Base-by-base conservation (phyloP, 768 basidiomycete species). In the Mycena indigotica region DNA sequence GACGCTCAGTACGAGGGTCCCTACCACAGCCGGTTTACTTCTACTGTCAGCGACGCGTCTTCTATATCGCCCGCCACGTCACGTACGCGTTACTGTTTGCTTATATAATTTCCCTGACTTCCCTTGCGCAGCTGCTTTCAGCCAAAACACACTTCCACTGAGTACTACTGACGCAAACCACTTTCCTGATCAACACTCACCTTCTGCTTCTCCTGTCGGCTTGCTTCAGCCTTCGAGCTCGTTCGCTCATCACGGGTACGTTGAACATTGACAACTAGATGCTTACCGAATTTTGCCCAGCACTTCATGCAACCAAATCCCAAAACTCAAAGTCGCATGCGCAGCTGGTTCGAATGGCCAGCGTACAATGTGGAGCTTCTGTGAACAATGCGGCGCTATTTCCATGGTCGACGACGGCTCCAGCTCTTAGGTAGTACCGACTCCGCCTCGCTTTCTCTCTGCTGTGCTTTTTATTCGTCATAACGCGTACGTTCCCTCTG, bases 331-430 rank as follows among this genome's bases (percentile, higher is more conserved):
- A 62, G 79, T 93, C 57, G 88, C 91, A 29, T 91, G 90, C 65
- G 84, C 88, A 29, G 72, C 88, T 19, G 84, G 87, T 53, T 72
- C 79, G 58, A 84, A 84, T 61, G 90, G 90, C 59, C 83, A 82
- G 69, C 79, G 87, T 60, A 86, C 89, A 17, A 91, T 93, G 89
- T 93, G 91, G 91, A 87, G 85, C 66, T 87, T 89, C 70, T 93
- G 91, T 72, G 90, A 91, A 79, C 81, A 91, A 76, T 93, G 91
- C 70, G 91, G 91, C 72, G 87, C 91, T 56, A 91, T 93, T 71
- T 89, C 89, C 61, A 91, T 91, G 86, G 87, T 93, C 73, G 87
- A 91, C 68, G 80, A 80, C 73, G 86, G 89, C 72, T 87, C 74
- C 76, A 59, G 35, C 28, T 50, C 58, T 32, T 64, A 55, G 56